These are phyloP conservation scores for Crithidia sp. DNA, from an alignment of 208 protist genomes.

Conservation along the genomic window DNA sequence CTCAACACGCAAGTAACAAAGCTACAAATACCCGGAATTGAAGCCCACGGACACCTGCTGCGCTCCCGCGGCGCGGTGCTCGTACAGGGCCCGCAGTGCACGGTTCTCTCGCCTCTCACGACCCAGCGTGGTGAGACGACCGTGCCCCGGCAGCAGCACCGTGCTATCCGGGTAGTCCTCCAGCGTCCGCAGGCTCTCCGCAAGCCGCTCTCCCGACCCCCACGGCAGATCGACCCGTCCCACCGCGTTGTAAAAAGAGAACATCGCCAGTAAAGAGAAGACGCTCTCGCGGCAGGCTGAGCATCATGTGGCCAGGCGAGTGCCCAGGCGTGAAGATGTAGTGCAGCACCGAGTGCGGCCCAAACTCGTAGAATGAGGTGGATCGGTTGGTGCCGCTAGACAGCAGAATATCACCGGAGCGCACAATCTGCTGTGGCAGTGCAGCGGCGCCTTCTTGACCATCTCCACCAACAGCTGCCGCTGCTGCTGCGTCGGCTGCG, in stretches of 20 bases:
- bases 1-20: no score
- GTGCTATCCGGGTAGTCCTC: constrained; percentile 83
- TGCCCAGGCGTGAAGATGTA: constrained; percentile 91
- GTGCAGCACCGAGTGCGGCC: constrained; percentile 69
- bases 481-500: constrained; percentile 11
- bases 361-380: constrained; percentile 84
- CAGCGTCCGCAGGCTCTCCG: constrained; percentile 79
- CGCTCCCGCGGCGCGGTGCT: constrained; percentile 59
- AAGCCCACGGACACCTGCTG: constrained; percentile 80
- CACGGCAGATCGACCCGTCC: constrained; percentile 90
- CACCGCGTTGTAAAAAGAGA: constrained; percentile 83
- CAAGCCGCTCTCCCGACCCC: constrained; percentile 76
- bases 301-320: constrained; percentile 91
- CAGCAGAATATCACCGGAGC: constrained; percentile 71
- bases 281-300: constrained; percentile 78
- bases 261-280: constrained; percentile 89
- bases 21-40: constrained; percentile 84
- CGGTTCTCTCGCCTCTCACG: constrained; percentile 80
- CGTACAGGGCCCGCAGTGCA: constrained; percentile 75
- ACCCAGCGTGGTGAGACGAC: constrained; percentile 85
- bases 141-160: constrained; percentile 85
- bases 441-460: not conserved
- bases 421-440: constrained; percentile 49
- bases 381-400: constrained; percentile 81
- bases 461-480: not conserved